Evolutionary conservation across 164 flowering plant species (phyloP), one percentile per base, ranked within the genome.

Genomic region (Buxus sempervirens): DNA sequence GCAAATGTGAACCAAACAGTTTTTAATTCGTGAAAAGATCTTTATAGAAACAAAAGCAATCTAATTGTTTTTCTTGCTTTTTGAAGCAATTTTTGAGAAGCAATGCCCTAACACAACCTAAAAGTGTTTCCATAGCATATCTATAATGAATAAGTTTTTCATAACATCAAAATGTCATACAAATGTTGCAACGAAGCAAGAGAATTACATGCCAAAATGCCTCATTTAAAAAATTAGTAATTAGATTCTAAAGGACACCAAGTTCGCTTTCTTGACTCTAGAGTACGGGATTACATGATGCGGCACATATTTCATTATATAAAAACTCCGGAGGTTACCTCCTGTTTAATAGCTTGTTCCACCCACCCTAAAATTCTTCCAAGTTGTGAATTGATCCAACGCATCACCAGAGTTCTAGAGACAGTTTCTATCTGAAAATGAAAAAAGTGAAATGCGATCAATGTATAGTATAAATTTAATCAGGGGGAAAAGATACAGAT

Each of bases 321-420:
- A 32, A 3, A 38, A 19, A 12, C 28, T 25, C 56, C 1, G n/a
- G n/a, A 55, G 21, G 27, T 75, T 78, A 90, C 99, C 99, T 96
- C 99, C 66, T 93, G 99, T 67, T 87, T 87, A 76, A 87, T 81
- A 60, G 96, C 87, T 26, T 98, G 86, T 63, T 89, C 93, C 72
- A 96, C 93, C 98, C 99, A 96, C 60, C 82, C 80, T 62, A 82
- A 78, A 64, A 96, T 73, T 79, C 97, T 87, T 77, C 79, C 91
- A 64, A 90, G 93, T 78, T 93, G 99, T 54, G 97, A 74, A 81
- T 96, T 96, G 76, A 96, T 81, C 99, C 99, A 96, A 18, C 98
- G 90, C 86, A 96, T 56, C 26, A 96, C 97, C 79, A 96, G 72
- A 18, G 96, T 93, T 65, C 98, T 98, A 70, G 99, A 93, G 72